Evolutionary conservation across 495 filamentous ascomycete genomes (phyloP).

Genomic region (Neurospora intermedia): DNA sequence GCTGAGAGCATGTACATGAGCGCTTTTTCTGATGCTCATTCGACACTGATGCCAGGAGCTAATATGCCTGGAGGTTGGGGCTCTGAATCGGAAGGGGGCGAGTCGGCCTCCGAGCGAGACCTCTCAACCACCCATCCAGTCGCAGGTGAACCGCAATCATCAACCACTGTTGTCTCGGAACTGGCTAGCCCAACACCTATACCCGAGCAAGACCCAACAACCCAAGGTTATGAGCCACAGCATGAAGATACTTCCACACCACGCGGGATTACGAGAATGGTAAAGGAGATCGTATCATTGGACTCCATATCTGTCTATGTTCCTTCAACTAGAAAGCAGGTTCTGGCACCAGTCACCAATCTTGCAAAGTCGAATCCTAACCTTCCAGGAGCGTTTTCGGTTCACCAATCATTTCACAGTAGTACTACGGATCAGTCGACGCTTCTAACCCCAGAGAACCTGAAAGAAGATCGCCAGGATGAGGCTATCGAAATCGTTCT

Average conservation of each 20-base stretch:
- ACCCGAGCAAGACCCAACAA: neutral
- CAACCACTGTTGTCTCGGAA: neutral
- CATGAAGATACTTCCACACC: constrained; percentile 33
- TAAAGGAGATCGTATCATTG: constrained; percentile 37
- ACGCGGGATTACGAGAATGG: constrained; percentile 34
- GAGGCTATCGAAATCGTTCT: constrained; percentile 43
- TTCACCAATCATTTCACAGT: constrained; percentile 19
- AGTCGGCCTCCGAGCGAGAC: neutral
- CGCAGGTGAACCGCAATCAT: neutral
- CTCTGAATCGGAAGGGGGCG: constrained; percentile 12
- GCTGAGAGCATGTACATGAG: constrained; percentile 94
- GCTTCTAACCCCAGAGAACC: neutral
- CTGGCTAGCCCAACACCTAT: neutral
- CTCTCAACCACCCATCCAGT: neutral
- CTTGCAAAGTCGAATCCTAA: constrained; percentile 30
- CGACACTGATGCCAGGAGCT: neutral
- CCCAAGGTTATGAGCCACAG: constrained; percentile 1
- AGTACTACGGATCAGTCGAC: neutral
- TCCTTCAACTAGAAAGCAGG: constrained; percentile 26
- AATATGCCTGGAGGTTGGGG: constrained; percentile 54
- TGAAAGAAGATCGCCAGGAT: constrained; percentile 15
- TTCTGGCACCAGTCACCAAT: constrained; percentile 16
- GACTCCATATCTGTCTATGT: constrained; percentile 32
- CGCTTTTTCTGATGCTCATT: constrained; percentile 35
- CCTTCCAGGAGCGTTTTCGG: constrained; percentile 48